Evolutionary conservation across 306 rosid genomes (phyloP).

Genomic region (Dalbergia cultrata): DNA sequence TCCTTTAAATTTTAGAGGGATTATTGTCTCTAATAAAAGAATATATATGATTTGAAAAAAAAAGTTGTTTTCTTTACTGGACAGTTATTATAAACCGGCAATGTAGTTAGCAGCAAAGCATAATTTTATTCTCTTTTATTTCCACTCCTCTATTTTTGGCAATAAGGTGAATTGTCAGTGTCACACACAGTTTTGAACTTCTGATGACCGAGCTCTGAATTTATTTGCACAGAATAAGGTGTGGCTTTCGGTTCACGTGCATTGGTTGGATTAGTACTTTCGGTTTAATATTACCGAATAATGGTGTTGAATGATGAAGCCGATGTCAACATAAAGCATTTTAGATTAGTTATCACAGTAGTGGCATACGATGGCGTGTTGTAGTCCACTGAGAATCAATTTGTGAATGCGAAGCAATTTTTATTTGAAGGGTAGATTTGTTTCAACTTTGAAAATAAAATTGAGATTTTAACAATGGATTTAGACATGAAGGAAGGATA

Average conservation of each 20-base stretch:
- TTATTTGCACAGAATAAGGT: constrained; percentile 2
- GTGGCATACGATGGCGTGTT: too few species aligned
- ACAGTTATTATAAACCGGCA: constrained; percentile 28
- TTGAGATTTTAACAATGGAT: too few species aligned
- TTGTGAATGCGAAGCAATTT: too few species aligned
- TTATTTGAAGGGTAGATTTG: too few species aligned
- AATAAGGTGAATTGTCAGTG: not conserved
- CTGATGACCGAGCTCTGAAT: not conserved
- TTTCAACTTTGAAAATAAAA: too few species aligned
- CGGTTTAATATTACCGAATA: constrained; percentile 17
- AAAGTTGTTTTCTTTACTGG: not conserved
- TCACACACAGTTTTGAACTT: not conserved
- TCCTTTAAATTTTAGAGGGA: too few species aligned
- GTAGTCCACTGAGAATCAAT: too few species aligned
- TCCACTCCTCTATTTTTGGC: not conserved
- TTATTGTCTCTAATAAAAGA: too few species aligned
- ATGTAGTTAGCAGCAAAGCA: constrained; percentile 4
- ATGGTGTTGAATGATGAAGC: constrained; percentile 11
- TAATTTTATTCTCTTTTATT: constrained; percentile 11
- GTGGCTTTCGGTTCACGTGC: not conserved
- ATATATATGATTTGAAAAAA: too few species aligned
- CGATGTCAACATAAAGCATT: not conserved
- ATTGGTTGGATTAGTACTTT: constrained; percentile 30
- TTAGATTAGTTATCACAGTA: not conserved
- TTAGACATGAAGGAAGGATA: too few species aligned